Conservation (phyloP, 176 grass and related monocot genomes). For the Eleusine coracana region DNA sequence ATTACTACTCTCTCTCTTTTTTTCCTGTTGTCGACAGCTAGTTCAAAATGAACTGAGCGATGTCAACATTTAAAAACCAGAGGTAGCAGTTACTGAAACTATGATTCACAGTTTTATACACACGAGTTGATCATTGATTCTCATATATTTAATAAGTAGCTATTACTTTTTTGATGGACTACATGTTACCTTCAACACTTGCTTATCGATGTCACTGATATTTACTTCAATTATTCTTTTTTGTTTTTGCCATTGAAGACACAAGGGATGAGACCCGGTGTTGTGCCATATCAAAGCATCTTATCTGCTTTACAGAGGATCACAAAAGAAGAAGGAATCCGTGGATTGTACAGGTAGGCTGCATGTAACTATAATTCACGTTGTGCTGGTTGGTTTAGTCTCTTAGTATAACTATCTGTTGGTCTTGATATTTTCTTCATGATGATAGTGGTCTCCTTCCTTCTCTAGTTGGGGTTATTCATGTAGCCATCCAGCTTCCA, state of each 20-base stretch:
- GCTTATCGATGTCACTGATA: constrained; percentile 7
- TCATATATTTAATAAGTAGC: neutral
- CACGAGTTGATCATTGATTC: neutral
- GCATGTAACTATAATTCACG: constrained; percentile 24
- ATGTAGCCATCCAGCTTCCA: constrained; percentile 85
- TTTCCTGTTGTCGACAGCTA: no score
- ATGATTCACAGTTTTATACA: neutral
- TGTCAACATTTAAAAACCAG: no score
- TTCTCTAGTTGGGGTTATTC: constrained; percentile 85
- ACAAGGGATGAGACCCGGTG: constrained; percentile 61
- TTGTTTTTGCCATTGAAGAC: constrained; percentile 53
- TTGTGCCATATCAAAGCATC: constrained; percentile 60
- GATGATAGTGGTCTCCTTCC: constrained; percentile 72
- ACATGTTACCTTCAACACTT: neutral
- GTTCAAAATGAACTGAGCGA: no score
- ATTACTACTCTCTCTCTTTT: no score
- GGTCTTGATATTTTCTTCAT: constrained; percentile 36
- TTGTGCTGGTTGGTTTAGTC: neutral
- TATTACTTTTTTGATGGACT: constrained; percentile 8
- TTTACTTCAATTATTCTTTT: constrained; percentile 19
- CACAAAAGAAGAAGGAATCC: constrained; percentile 66
- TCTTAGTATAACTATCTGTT: constrained; percentile 21
- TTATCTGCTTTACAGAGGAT: constrained; percentile 76
- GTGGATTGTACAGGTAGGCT: constrained; percentile 73
- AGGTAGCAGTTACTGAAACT: neutral